Evolutionary conservation across 192 early-diverging fungal genomes (phyloP).

Genomic region (Backusella westeae): DNA sequence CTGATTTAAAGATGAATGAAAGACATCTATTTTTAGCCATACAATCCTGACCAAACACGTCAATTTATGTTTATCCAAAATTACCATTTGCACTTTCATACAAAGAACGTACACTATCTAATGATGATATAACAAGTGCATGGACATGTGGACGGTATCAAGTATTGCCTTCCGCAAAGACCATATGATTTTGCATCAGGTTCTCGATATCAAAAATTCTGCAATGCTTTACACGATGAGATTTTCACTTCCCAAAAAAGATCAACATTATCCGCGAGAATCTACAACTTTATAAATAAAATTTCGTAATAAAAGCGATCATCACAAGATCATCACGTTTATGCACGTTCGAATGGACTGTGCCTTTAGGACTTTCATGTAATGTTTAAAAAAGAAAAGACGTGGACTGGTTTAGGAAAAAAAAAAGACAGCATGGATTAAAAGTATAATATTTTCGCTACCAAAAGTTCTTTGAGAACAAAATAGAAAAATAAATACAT

Average conservation of each 20-base stretch:
- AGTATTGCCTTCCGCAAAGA: neutral
- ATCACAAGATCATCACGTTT: neutral
- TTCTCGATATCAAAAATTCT: neutral
- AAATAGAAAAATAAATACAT: neutral
- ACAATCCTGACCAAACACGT: neutral
- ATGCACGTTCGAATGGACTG: neutral
- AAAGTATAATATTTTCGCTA: neutral
- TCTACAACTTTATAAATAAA: neutral
- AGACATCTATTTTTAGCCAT: neutral
- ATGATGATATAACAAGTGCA: neutral
- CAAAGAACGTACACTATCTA: neutral
- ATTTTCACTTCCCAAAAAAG: neutral
- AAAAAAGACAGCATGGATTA: neutral
- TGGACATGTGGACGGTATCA: neutral
- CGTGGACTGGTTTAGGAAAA: neutral
- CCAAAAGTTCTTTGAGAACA: neutral
- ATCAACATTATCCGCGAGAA: neutral
- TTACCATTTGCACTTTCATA: neutral
- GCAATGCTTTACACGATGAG: neutral
- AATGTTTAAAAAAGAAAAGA: neutral
- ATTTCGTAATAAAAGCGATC: neutral
- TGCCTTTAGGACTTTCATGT: neutral
- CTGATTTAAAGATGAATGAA: too few relatives aligned
- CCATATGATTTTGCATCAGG: neutral
- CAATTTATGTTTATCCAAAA: neutral